Evolutionary conservation across 768 basidiomycete species (phyloP), one percentile per base, ranked within the genome.

Genomic region (Sarcodon aspratus): DNA sequence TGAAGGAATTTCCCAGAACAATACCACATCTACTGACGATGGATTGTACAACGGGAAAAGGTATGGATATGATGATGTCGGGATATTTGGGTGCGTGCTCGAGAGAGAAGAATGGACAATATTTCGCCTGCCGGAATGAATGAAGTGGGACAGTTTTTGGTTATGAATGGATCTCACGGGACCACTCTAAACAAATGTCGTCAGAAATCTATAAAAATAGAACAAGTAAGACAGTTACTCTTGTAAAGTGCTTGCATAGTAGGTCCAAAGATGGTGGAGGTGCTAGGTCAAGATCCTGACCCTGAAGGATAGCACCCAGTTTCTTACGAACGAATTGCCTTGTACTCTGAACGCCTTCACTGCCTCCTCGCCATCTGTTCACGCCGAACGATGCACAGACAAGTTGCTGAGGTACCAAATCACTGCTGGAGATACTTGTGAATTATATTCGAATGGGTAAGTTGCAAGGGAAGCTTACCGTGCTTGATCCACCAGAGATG

Each of bases 1-100:
- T 7, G 71, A 66, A 1, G 81, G 73, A 17, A 89, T 71, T 48
- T 78, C 73, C 88, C 90, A 97, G 61, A 79, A 82, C 40, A 95
- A 54, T 49, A 87, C 54, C 42, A 93, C 56, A 60, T 93, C 87
- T 38, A 93, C 67, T 6, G 80, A 70, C 17, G 73, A 61, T 0
- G 91, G 87, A 54, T 85, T 75, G 64, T 85, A 80, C 3, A 96
- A 72, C 2, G 93, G 89, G 62, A 96, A 97, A 44, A 92, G 75
- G 33, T 62, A 60, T 0, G 74, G 68, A 56, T 79, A 69, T 0
- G 72, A 70, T 2, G 61, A 43, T 9, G 63, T 44, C 0, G 85
- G 74, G 33, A 95, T 79, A 47, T 84, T 71, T 0, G 76, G 72
- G 61, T 82, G 70, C 45, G 67, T 57, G 48, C 59, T 59, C 31